phyloP scores from a whole-genome alignment of 2,329 filamentous ascomycete genomes.

The Clarireedia paspali region DNA sequence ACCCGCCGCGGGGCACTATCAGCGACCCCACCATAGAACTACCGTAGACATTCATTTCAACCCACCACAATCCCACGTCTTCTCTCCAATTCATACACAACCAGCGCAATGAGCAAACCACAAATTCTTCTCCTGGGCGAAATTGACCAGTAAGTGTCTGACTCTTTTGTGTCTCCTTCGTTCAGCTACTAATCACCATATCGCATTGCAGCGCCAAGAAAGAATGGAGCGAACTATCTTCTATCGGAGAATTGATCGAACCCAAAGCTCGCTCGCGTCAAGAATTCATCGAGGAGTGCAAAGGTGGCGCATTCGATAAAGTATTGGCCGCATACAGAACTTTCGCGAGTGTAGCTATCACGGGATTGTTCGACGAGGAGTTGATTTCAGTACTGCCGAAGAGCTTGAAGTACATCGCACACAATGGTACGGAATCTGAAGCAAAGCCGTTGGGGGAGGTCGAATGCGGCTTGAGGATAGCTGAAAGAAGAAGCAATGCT shows the following conservation, averaged over 20 bases:
- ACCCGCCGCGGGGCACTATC: no score
- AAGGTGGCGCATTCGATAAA: conserved; percentile 57
- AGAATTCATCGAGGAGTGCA: conserved; percentile 63
- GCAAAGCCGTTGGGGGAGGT: no score
- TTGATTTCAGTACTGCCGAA: conserved; percentile 50
- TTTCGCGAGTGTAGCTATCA: conserved; percentile 55
- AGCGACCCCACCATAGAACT: no score
- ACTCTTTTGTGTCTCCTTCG: not conserved
- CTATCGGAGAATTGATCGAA: conserved; percentile 56
- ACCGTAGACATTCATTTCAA: not conserved
- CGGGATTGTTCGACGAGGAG: conserved; percentile 64
- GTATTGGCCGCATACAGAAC: conserved; percentile 63
- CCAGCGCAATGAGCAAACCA: conserved; percentile 35
- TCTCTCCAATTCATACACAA: not conserved
- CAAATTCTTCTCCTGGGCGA: conserved; percentile 56
- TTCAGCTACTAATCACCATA: not conserved
- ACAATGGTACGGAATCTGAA: conserved; percentile 43
- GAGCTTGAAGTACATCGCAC: conserved; percentile 50
- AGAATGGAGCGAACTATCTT: conserved; percentile 53
- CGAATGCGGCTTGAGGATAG: not conserved
- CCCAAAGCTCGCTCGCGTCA: conserved; percentile 53
- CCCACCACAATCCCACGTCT: not conserved
- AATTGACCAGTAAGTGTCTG: conserved; percentile 51
- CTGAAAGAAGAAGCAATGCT: not conserved
- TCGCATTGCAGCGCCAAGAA: conserved; percentile 48